These are phyloP conservation scores for Flueggea neowawraea DNA, from an alignment of 441 rosid species.

Conservation along the genomic window DNA sequence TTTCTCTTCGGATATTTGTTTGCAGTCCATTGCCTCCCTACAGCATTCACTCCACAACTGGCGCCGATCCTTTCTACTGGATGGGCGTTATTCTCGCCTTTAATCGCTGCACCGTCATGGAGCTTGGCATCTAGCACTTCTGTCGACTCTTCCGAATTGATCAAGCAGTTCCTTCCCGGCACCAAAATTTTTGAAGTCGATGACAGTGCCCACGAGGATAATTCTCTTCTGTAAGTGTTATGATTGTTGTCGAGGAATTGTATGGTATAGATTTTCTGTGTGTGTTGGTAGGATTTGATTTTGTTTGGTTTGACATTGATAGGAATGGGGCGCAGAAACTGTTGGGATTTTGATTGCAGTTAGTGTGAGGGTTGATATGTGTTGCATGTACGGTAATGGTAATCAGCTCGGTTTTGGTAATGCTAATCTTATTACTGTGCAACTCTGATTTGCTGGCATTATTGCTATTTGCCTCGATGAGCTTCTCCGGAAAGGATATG, in stretches of 20 bases:
- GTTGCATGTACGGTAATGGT: constrained; percentile 86
- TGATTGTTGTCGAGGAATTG: not conserved
- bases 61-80: constrained; percentile 73
- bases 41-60: constrained; percentile 65
- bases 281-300: not conserved
- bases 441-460: constrained; percentile 90
- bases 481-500: constrained; percentile 91
- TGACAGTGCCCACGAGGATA: constrained; percentile 86
- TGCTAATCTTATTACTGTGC: constrained; percentile 81
- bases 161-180: constrained; percentile 79
- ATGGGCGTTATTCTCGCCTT: constrained; percentile 84
- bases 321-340: constrained; percentile 88
- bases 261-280: not conserved
- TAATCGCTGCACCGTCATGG: constrained; percentile 90
- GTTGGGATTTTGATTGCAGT: constrained; percentile 75
- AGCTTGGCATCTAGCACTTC: constrained; percentile 81
- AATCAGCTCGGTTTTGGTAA: constrained; percentile 90
- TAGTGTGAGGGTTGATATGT: constrained; percentile 94
- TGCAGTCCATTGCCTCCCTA: constrained; percentile 71
- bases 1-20: too few relatives aligned
- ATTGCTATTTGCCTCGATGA: constrained; percentile 88
- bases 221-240: constrained; percentile 64
- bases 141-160: constrained; percentile 79
- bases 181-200: constrained; percentile 83
- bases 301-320: not conserved